Evolutionary conservation across 140 eudicot genomes (phyloP).

Genomic region (Senecio squalidus): DNA sequence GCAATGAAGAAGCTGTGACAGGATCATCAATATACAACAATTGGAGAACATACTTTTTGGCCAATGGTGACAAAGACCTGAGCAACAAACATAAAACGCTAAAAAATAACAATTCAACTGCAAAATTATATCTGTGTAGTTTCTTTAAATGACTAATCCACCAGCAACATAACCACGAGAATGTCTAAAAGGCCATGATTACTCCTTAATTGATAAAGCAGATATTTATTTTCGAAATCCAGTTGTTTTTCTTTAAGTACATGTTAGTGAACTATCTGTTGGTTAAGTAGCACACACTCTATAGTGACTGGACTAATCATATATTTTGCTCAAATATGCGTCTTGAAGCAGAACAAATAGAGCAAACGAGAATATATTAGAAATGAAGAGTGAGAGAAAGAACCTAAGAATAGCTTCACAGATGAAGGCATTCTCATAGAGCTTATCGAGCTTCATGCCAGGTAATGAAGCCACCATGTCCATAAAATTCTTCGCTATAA

Average conservation of each 20-base stretch:
- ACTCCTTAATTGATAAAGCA: too few species aligned
- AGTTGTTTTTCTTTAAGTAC: too few species aligned
- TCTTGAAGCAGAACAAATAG: too few species aligned
- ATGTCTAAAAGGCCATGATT: too few species aligned
- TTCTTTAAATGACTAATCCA: too few species aligned
- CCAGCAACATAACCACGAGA: too few species aligned
- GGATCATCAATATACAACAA: conserved; percentile 71
- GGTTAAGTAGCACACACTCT: too few species aligned
- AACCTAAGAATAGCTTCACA: conserved; percentile 97
- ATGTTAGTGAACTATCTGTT: too few species aligned
- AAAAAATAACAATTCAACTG: too few species aligned
- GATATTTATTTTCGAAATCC: too few species aligned
- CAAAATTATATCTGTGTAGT: not conserved
- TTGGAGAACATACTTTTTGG: conserved; percentile 83
- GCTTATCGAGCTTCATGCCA: conserved; percentile 77
- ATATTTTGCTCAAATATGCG: too few species aligned
- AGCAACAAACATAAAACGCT: not conserved
- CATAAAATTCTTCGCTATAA: conserved; percentile 89
- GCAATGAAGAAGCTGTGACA: conserved; percentile 59
- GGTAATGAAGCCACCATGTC: conserved; percentile 98
- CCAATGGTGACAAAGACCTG: conserved; percentile 94
- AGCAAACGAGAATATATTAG: not conserved
- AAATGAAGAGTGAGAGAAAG: not conserved
- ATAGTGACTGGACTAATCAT: too few species aligned
- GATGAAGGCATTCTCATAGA: conserved; percentile 74